These are phyloP conservation scores for Saitozyma podzolica DNA, from an alignment of 768 basidiomycete species.

Conservation along the genomic window DNA sequence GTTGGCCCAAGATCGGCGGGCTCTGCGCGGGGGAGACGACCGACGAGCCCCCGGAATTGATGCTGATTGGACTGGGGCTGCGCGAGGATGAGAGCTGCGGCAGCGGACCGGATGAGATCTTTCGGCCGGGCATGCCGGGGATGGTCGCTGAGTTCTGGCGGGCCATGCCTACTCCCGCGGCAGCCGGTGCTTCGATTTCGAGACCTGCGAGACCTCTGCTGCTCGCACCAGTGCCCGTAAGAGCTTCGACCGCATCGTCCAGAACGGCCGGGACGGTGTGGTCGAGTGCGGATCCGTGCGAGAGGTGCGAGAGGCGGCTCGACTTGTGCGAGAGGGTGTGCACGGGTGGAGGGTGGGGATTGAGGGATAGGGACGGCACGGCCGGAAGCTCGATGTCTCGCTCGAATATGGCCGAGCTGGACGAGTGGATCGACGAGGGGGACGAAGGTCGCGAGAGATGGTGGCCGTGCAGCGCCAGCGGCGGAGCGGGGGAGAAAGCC, in stretches of 20 bases:
- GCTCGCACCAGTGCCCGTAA: slow-evolving; percentile 45
- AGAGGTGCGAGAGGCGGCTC: slow-evolving; percentile 44
- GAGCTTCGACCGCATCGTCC: slow-evolving; percentile 75
- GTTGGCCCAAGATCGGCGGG: slow-evolving; percentile 38
- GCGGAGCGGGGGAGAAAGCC: not conserved
- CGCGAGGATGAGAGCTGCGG: slow-evolving; percentile 12
- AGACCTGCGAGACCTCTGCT: slow-evolving; percentile 25
- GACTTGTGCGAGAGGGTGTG: slow-evolving; percentile 46
- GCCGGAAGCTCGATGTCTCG: slow-evolving; percentile 70
- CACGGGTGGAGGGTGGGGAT: slow-evolving; percentile 23
- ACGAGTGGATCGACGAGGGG: slow-evolving; percentile 60
- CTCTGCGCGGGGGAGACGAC: slow-evolving; percentile 28
- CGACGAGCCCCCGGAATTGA: slow-evolving; percentile 20
- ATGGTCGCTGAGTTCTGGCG: slow-evolving; percentile 30
- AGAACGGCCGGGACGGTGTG: slow-evolving; percentile 68
- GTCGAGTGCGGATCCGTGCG: slow-evolving; percentile 68
- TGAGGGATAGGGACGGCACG: slow-evolving; percentile 43
- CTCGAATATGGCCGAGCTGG: slow-evolving; percentile 87
- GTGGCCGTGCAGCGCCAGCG: slow-evolving; percentile 7
- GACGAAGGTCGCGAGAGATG: slow-evolving; percentile 45
- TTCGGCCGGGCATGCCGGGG: slow-evolving; percentile 13
- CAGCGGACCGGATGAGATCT: slow-evolving; percentile 3
- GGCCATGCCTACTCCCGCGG: slow-evolving; percentile 26
- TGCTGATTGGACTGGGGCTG: slow-evolving; percentile 35
- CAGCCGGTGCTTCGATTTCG: slow-evolving; percentile 46